Percentiles rank a stretch among this genome's conserved stretches.
phyloP scores from a whole-genome alignment of 2,329 filamentous ascomycete genomes.

The Fusarium chaquense region DNA sequence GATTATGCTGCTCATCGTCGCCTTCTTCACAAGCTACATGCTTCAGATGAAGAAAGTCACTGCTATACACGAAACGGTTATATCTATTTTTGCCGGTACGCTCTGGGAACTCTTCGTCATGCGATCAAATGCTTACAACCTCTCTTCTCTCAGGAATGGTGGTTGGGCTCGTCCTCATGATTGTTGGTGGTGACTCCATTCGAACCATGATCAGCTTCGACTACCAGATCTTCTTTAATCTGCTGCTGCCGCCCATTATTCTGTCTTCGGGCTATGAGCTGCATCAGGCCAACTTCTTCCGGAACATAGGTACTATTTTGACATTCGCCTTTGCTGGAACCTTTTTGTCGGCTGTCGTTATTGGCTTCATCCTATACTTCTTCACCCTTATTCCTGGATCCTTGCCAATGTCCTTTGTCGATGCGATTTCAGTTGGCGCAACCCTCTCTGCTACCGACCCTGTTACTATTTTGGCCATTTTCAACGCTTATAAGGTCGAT shows the following conservation, averaged over 20 bases:
- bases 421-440: conserved; percentile 95
- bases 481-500: conserved; percentile 99
- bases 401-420: conserved; percentile 88
- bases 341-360: conserved; percentile 95
- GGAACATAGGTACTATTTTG: conserved; percentile 95
- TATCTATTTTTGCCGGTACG: conserved; percentile 94
- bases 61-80: conserved; percentile 96
- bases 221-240: conserved; percentile 99
- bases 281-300: conserved; percentile 99
- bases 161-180: conserved; percentile 87
- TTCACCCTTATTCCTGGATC: conserved; percentile 90
- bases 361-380: conserved; percentile 87
- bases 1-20: conserved; percentile 91
- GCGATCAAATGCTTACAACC: conserved; percentile 42
- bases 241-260: conserved; percentile 98
- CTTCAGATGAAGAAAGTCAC: conserved; percentile 97
- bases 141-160: conserved; percentile 79
- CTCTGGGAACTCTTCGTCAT: background rate
- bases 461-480: conserved; percentile 97
- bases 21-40: conserved; percentile 97
- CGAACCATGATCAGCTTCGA: conserved; percentile 95
- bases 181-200: conserved; percentile 81
- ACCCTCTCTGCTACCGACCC: conserved; percentile 97
- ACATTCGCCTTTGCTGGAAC: conserved; percentile 98
- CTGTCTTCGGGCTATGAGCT: conserved; percentile 96